Evolutionary conservation across 176 grass and related monocot genomes (phyloP).

Genomic region (Carex myosuroides): DNA sequence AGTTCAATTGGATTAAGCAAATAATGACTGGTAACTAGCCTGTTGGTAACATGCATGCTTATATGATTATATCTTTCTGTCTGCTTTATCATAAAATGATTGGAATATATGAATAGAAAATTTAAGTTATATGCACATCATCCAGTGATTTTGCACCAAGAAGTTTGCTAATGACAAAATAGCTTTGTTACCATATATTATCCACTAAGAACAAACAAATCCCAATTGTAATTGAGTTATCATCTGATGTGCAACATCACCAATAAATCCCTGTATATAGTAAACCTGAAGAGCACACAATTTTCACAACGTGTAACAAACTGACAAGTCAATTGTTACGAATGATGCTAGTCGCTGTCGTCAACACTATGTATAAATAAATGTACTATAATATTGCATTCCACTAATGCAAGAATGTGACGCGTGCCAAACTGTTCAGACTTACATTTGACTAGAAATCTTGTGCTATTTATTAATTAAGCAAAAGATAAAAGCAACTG

Average conservation of each 20-base stretch:
- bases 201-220: not conserved
- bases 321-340: not conserved
- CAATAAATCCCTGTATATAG: not conserved
- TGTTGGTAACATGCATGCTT: not conserved
- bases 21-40: not conserved
- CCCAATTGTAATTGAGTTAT: not conserved
- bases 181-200: not conserved
- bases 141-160: not conserved
- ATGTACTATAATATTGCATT: not conserved
- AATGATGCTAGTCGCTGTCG: not conserved
- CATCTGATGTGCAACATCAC: not conserved
- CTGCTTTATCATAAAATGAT: not conserved
- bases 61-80: not conserved
- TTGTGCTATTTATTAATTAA: not conserved
- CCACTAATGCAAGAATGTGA: slow-evolving; percentile 6
- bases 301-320: not conserved
- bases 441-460: not conserved
- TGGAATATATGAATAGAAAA: not conserved
- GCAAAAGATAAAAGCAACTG: not conserved
- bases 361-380: not conserved
- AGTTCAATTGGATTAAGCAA: not conserved
- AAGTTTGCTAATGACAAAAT: not conserved
- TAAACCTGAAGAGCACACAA: not conserved
- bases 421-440: slow-evolving; percentile 9
- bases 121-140: not conserved